Evolutionary conservation across 1,284 basidiomycete genomes (phyloP).

Genomic region (Trichosporon asahii): DNA sequence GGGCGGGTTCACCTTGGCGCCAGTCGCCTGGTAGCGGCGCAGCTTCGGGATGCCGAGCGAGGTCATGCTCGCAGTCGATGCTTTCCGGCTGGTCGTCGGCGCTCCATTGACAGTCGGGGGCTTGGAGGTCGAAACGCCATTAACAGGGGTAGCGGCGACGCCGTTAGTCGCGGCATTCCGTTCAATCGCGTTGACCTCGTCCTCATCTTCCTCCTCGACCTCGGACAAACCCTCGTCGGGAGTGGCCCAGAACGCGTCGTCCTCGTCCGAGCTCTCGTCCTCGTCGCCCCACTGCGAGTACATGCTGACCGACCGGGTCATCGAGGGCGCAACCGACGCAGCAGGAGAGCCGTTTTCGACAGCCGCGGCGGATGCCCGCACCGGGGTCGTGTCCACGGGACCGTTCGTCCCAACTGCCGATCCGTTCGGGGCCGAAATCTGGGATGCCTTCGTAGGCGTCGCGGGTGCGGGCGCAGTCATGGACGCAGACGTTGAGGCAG

Average conservation of each 20-base stretch:
- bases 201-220: constrained; percentile 50
- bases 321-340: neutral
- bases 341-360: neutral
- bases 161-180: neutral
- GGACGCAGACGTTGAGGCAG: neutral
- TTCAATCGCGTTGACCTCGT: constrained; percentile 16
- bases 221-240: constrained; percentile 51
- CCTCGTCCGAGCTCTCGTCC: constrained; percentile 35
- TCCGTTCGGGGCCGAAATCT: neutral
- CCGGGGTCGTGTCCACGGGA: neutral
- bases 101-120: neutral
- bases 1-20: constrained; percentile 23
- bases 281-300: constrained; percentile 49
- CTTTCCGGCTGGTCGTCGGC: neutral
- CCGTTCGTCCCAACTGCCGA: neutral
- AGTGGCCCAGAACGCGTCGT: constrained; percentile 44
- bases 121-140: neutral
- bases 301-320: constrained; percentile 17
- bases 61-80: neutral
- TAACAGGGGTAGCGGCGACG: neutral
- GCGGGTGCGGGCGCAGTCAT: neutral
- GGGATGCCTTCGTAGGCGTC: neutral
- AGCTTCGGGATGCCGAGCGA: constrained; percentile 7
- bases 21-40: constrained; percentile 13
- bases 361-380: neutral